These are phyloP conservation scores for Sporobolomyces pararoseus DNA, from an alignment of 768 basidiomycete genomes.

Conservation along the genomic window DNA sequence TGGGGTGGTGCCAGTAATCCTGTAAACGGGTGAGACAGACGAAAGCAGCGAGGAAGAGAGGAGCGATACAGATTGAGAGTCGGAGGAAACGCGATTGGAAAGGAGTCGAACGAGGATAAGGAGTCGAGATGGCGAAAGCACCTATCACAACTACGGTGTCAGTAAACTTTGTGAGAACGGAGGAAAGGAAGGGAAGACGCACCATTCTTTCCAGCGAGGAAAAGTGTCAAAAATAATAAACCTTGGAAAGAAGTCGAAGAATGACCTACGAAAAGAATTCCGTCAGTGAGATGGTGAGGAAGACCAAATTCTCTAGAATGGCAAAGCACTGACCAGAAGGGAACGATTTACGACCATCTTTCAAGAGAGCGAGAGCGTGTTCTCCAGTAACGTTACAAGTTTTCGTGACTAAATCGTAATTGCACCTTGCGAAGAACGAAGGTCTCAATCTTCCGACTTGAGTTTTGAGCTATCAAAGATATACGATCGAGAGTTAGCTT, in stretches of 20 bases:
- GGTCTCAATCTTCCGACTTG: conserved; percentile 30
- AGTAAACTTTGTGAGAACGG: neutral
- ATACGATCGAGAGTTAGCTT: too few species aligned
- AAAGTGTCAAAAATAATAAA: conserved; percentile 38
- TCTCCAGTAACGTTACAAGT: conserved; percentile 30
- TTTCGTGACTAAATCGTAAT: conserved; percentile 26
- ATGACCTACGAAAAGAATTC: conserved; percentile 29
- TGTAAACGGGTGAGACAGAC: conserved; percentile 37
- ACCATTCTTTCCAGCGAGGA: conserved; percentile 42
- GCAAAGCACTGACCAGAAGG: conserved; percentile 33
- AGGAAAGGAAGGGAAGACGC: neutral
- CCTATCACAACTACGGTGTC: conserved; percentile 6
- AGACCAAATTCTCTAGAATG: too few species aligned
- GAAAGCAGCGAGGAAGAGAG: conserved; percentile 37
- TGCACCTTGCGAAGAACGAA: conserved; percentile 40
- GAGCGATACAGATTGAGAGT: conserved; percentile 34
- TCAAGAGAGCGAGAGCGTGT: conserved; percentile 12
- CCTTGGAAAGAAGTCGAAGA: conserved; percentile 43
- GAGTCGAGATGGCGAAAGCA: conserved; percentile 39
- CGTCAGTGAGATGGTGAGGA: neutral
- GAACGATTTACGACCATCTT: conserved; percentile 41
- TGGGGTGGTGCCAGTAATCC: conserved; percentile 41
- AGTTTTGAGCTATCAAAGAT: conserved; percentile 14
- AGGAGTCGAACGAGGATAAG: conserved; percentile 33
- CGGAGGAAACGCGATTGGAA: conserved; percentile 40